Evolutionary conservation across 2,329 filamentous ascomycete species (phyloP).

Genomic region (Aspergillus sp.): DNA sequence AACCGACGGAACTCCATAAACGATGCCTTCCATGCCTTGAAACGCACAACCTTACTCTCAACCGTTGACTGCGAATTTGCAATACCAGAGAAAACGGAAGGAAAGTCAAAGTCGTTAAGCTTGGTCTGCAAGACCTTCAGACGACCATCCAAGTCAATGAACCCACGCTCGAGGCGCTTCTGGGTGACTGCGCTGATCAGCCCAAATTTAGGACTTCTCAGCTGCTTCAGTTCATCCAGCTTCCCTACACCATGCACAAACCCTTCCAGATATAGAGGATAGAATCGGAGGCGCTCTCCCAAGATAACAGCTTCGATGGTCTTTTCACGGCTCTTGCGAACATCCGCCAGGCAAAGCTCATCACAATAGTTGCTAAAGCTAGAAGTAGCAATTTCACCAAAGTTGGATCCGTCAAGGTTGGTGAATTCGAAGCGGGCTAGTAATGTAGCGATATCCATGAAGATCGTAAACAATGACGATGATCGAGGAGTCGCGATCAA

Average conservation of each 20-base stretch:
- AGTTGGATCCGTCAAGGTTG: slow-evolving; percentile 64
- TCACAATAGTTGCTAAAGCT: slow-evolving; percentile 65
- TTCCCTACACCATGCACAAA: slow-evolving; percentile 91
- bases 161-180: slow-evolving; percentile 77
- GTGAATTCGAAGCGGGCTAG: slow-evolving; percentile 60
- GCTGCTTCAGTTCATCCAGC: slow-evolving; percentile 68
- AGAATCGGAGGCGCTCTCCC: slow-evolving; percentile 80
- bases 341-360: slow-evolving; percentile 74
- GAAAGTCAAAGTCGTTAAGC: slow-evolving; percentile 88
- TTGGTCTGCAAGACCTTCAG: slow-evolving; percentile 69
- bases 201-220: slow-evolving; percentile 68
- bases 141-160: slow-evolving; percentile 74
- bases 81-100: slow-evolving; percentile 81
- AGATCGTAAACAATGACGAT: slow-evolving; percentile 58
- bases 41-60: slow-evolving; percentile 76
- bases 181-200: slow-evolving; percentile 70
- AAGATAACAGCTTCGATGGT: slow-evolving; percentile 87
- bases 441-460: slow-evolving; percentile 60
- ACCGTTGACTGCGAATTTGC: slow-evolving; percentile 77
- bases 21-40: slow-evolving; percentile 76
- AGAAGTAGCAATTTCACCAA: slow-evolving; percentile 58
- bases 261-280: slow-evolving; percentile 82
- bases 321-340: slow-evolving; percentile 79
- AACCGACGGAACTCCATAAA: slow-evolving; percentile 76
- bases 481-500: slow-evolving; percentile 59